phyloP scores from a whole-genome alignment of 495 filamentous ascomycete species.

The Talaromyces borbonicus region DNA sequence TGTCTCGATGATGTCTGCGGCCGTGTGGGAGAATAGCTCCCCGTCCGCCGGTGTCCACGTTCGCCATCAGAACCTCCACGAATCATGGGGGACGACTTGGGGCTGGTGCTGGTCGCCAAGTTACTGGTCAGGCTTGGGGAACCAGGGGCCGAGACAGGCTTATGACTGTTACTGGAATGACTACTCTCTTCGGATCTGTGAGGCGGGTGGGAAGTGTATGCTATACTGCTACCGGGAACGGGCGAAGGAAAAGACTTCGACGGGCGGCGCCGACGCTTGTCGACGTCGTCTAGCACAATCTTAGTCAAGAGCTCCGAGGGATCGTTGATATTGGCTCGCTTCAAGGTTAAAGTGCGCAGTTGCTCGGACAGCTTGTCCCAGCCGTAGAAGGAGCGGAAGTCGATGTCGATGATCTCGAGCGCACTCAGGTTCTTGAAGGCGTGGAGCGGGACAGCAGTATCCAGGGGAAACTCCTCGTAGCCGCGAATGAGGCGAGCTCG shows the following conservation, averaged over 20 bases:
- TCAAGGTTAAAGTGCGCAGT: constrained; percentile 80
- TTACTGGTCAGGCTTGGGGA: constrained; percentile 49
- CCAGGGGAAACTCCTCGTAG: constrained; percentile 97
- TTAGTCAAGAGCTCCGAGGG: constrained; percentile 80
- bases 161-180: constrained; percentile 17
- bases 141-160: constrained; percentile 47
- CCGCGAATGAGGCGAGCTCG: constrained; percentile 79
- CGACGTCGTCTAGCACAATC: constrained; percentile 93
- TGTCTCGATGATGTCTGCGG: constrained; percentile 54
- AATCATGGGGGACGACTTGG: constrained; percentile 37
- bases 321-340: constrained; percentile 79
- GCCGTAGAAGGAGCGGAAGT: constrained; percentile 92
- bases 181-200: constrained; percentile 46
- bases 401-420: constrained; percentile 87
- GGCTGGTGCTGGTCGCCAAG: constrained; percentile 35
- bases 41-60: constrained; percentile 43
- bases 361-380: constrained; percentile 93
- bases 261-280: constrained; percentile 76
- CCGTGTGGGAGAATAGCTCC: constrained; percentile 70
- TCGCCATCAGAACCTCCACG: constrained; percentile 40
- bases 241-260: constrained; percentile 78
- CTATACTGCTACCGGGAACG: constrained; percentile 44
- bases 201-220: constrained; percentile 36
- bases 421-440: constrained; percentile 94
- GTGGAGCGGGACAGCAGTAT: constrained; percentile 89